These are phyloP conservation scores for Rhizopus stolonifer DNA, from an alignment of 371 early-diverging fungal species.

Conservation along the genomic window DNA sequence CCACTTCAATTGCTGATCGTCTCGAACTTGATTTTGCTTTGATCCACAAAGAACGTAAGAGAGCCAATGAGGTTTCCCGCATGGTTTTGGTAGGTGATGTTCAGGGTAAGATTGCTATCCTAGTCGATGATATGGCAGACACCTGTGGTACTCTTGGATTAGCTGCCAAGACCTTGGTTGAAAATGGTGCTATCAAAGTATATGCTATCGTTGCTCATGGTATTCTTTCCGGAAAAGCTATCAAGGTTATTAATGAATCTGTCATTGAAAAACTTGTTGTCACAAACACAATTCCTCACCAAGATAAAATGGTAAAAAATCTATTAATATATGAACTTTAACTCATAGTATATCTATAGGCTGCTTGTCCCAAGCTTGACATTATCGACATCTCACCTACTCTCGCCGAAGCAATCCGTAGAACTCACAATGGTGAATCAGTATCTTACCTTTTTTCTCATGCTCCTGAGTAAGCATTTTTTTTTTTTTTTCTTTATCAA, in stretches of 20 bases:
- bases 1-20: conserved; percentile 94
- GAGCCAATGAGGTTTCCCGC: conserved; percentile 92
- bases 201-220: conserved; percentile 97
- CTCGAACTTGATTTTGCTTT: conserved; percentile 96
- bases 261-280: conserved; percentile 84
- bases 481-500: too few relatives aligned
- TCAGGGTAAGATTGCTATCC: conserved; percentile 82
- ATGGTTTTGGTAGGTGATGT: conserved; percentile 98
- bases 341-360: conserved; percentile 25
- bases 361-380: conserved; percentile 85
- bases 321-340: background rate
- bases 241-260: conserved; percentile 86
- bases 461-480: conserved; percentile 45
- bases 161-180: conserved; percentile 89
- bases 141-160: conserved; percentile 94
- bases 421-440: conserved; percentile 95
- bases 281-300: conserved; percentile 94
- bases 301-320: conserved; percentile 68
- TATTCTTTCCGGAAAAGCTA: conserved; percentile 90
- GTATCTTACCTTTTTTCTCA: conserved; percentile 84
- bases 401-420: conserved; percentile 87
- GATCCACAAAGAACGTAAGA: conserved; percentile 97
- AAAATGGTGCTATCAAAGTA: conserved; percentile 90
- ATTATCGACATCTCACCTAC: conserved; percentile 92
- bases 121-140: conserved; percentile 98